Evolutionary conservation across 192 early-diverging fungal species (phyloP).

Genomic region (Coemansia sp.): DNA sequence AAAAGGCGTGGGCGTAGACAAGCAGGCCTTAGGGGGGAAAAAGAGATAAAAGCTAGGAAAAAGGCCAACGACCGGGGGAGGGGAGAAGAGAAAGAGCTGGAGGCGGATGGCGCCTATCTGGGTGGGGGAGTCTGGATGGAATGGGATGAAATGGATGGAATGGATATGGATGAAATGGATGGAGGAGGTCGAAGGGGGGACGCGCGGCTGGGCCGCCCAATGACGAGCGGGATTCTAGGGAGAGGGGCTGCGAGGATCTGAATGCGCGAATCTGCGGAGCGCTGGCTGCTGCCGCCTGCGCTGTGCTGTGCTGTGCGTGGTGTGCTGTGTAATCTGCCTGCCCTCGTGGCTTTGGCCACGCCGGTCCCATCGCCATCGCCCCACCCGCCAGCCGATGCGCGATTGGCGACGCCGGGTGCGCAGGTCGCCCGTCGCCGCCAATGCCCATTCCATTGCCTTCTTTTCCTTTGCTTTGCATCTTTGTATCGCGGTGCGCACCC

Average conservation of each 20-base stretch:
- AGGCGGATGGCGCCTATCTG: neutral
- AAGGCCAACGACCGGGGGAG: neutral
- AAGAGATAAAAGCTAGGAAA: constrained; percentile 10
- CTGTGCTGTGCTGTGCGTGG: constrained; percentile 1
- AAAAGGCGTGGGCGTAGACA: constrained; percentile 1
- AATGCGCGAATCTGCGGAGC: constrained; percentile 2
- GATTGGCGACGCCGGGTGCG: neutral
- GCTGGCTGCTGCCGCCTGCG: neutral
- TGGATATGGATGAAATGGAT: too few relatives aligned
- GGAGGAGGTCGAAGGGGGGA: neutral
- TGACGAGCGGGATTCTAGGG: constrained; percentile 5
- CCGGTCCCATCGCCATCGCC: neutral
- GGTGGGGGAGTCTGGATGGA: neutral
- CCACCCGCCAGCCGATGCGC: constrained; percentile 5
- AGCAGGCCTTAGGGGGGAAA: constrained; percentile 9
- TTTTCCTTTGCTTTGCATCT: too few relatives aligned
- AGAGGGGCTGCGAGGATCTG: constrained; percentile 4
- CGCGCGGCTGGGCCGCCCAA: neutral
- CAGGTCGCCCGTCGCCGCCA: too few relatives aligned
- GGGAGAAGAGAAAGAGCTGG: constrained; percentile 5
- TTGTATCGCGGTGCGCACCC: too few relatives aligned
- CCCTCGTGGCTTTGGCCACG: constrained; percentile 8
- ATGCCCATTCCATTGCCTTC: too few relatives aligned
- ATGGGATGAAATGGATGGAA: too few relatives aligned
- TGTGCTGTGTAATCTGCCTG: constrained; percentile 4